Conservation (phyloP, 2,329 filamentous ascomycete species). For the Polychaeton citri region DNA sequence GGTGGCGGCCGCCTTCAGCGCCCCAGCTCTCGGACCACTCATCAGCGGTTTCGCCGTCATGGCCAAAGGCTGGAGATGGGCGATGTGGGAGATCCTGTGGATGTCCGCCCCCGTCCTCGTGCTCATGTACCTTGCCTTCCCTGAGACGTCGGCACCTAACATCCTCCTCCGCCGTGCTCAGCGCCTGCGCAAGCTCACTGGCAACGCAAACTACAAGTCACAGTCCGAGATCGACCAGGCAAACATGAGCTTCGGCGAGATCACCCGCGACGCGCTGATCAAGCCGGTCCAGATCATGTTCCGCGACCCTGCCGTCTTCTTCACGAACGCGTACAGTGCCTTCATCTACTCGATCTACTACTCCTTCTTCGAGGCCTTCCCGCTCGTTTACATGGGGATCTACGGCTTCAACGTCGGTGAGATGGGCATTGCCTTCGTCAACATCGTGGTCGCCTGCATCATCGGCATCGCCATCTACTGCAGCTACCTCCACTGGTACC, state of each 20-base stretch:
- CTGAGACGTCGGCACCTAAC: conserved; percentile 47
- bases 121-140: conserved; percentile 46
- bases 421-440: conserved; percentile 44
- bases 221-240: conserved; percentile 52
- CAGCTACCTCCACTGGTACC: conserved; percentile 11
- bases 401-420: conserved; percentile 48
- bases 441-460: conserved; percentile 13
- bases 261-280: conserved; percentile 44
- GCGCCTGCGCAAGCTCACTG: conserved; percentile 49
- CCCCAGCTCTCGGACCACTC: conserved; percentile 46
- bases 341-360: conserved; percentile 51
- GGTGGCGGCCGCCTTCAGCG: conserved; percentile 39
- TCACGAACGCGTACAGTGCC: conserved; percentile 28
- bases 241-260: conserved; percentile 34
- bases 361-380: conserved; percentile 53
- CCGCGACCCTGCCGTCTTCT: conserved; percentile 15
- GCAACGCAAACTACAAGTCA: conserved; percentile 41
- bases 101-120: conserved; percentile 44
- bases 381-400: conserved; percentile 45
- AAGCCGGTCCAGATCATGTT: conserved; percentile 41
- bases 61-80: conserved; percentile 49
- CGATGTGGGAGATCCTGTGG: conserved; percentile 51
- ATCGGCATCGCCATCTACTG: conserved; percentile 13
- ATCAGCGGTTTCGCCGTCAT: conserved; percentile 48
- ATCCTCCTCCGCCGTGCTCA: conserved; percentile 49